Conservation (phyloP, 768 basidiomycete species). For the Leucogyrophana mollusca region DNA sequence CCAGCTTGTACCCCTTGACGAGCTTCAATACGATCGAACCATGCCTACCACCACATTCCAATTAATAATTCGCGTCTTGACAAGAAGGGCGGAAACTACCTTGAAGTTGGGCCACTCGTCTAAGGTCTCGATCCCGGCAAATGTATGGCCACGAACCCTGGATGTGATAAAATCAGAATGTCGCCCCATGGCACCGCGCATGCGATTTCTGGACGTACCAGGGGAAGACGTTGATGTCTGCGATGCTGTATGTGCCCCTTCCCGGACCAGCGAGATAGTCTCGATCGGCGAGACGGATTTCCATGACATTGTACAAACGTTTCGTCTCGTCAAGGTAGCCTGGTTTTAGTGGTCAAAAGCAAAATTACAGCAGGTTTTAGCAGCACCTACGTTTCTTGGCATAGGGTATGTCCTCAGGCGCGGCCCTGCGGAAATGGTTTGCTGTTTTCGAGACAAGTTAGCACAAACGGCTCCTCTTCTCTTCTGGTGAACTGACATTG, state of each 20-base stretch:
- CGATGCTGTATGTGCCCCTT: slow-evolving; percentile 34
- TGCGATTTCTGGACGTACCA: slow-evolving; percentile 11
- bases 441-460: slow-evolving; percentile 12
- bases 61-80: too few species aligned
- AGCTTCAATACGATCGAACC: slow-evolving; percentile 36
- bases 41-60: slow-evolving; percentile 22
- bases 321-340: slow-evolving; percentile 48
- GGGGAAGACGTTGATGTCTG: slow-evolving; percentile 35
- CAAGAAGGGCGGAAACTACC: slow-evolving; percentile 15
- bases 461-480: neutral
- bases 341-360: neutral
- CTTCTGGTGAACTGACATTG: slow-evolving; percentile 11
- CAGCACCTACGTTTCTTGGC: slow-evolving; percentile 28
- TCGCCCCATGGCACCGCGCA: neutral
- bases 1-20: slow-evolving; percentile 33
- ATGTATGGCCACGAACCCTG: slow-evolving; percentile 34
- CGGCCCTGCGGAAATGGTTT: slow-evolving; percentile 36
- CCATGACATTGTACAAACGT: slow-evolving; percentile 47
- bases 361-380: neutral
- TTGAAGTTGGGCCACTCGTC: slow-evolving; percentile 39
- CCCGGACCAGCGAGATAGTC: slow-evolving; percentile 46
- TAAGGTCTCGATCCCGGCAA: slow-evolving; percentile 33
- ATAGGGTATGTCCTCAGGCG: slow-evolving; percentile 34
- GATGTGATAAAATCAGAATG: neutral
- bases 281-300: slow-evolving; percentile 39